Percentiles rank a stretch among this genome's conserved stretches.
Evolutionary conservation across 2,329 filamentous ascomycete genomes (phyloP).

Genomic region (Fusarium cicatricum): DNA sequence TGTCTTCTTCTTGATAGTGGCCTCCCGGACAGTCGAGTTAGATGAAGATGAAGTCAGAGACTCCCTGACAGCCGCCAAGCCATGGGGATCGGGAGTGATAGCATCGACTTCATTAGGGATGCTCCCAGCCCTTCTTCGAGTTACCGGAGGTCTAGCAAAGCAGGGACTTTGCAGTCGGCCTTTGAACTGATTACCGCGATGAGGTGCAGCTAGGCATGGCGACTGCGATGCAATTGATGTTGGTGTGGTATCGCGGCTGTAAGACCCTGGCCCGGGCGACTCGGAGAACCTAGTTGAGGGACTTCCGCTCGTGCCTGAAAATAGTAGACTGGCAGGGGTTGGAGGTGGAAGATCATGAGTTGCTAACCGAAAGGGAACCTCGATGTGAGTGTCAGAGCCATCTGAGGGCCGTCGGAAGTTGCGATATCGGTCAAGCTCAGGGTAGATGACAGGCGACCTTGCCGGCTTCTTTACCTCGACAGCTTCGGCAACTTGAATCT

Average conservation of each 20-base stretch:
- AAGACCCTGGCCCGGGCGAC: slow-evolving; percentile 73
- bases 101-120: slow-evolving; percentile 60
- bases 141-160: slow-evolving; percentile 66
- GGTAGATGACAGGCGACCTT: slow-evolving; percentile 60
- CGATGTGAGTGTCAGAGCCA: slow-evolving; percentile 49
- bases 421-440: slow-evolving; percentile 69
- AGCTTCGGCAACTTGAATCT: slow-evolving; percentile 53
- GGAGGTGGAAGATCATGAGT: slow-evolving; percentile 73
- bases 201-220: slow-evolving; percentile 64
- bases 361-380: slow-evolving; percentile 64
- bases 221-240: slow-evolving; percentile 82
- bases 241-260: slow-evolving; percentile 80
- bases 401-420: slow-evolving; percentile 51
- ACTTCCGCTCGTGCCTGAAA: slow-evolving; percentile 72
- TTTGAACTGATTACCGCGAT: slow-evolving; percentile 56
- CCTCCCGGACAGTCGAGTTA: slow-evolving; percentile 70
- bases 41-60: slow-evolving; percentile 77
- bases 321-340: slow-evolving; percentile 62
- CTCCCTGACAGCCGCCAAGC: slow-evolving; percentile 72
- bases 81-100: slow-evolving; percentile 59
- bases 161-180: slow-evolving; percentile 63
- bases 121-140: slow-evolving; percentile 64
- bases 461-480: slow-evolving; percentile 51
- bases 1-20: slow-evolving; percentile 53
- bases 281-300: slow-evolving; percentile 80